Conservation (phyloP, 441 rosid species). For the Arabidopsis hybrid region DNA sequence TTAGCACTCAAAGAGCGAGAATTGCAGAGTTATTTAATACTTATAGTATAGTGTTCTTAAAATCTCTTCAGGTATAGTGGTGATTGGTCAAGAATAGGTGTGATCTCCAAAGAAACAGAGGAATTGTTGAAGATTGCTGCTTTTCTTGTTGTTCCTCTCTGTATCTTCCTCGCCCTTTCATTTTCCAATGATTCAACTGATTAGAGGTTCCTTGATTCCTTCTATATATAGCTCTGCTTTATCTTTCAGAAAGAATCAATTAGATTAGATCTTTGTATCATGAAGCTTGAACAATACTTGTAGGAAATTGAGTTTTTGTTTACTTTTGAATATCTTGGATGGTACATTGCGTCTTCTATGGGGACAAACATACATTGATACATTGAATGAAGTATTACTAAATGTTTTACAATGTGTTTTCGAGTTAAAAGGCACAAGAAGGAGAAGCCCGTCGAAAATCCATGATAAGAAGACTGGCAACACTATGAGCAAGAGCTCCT, state of each 20-base stretch:
- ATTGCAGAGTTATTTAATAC: neutral
- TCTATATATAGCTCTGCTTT: too few relatives aligned
- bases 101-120: constrained; percentile 71
- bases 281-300: constrained; percentile 14
- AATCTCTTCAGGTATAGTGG: constrained; percentile 69
- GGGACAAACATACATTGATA: constrained; percentile 22
- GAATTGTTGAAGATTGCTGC: constrained; percentile 68
- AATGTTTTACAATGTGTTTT: constrained; percentile 23
- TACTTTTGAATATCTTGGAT: constrained; percentile 14
- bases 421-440: constrained; percentile 46
- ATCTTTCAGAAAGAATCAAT: too few relatives aligned
- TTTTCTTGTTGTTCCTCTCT: constrained; percentile 70
- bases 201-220: constrained; percentile 10
- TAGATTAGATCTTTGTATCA: neutral
- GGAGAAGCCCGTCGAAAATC: constrained; percentile 78
- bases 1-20: neutral
- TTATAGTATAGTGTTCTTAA: neutral
- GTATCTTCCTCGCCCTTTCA: constrained; percentile 56
- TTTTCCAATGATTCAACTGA: constrained; percentile 49
- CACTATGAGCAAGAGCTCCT: constrained; percentile 85
- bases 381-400: constrained; percentile 34
- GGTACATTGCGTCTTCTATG: constrained; percentile 30
- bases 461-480: constrained; percentile 73
- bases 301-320: neutral
- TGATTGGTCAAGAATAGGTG: constrained; percentile 95